Base-by-base conservation (phyloP, 2,329 filamentous ascomycete species). In the Fusarium aywerte region DNA sequence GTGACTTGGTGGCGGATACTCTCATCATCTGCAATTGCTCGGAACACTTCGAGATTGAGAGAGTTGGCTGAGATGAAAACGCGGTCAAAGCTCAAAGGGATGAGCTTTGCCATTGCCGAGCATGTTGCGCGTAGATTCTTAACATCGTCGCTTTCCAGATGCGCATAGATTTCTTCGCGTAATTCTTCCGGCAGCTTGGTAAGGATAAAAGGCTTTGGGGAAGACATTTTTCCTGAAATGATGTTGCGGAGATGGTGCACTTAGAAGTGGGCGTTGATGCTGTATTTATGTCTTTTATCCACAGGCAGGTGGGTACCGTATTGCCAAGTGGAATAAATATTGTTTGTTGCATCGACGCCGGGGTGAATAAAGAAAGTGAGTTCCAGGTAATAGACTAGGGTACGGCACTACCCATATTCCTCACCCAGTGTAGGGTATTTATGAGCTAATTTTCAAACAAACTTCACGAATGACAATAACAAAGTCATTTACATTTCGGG, bases 11-110 rank as follows among this genome's bases (percentile, higher is more conserved):
- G 39, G 8, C 50, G 39, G 23, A 53, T 10, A 13, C 1, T 23
- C 9, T 53, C 23, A 21, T 53, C 13, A 13, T 45, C 5, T 18
- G 31, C 50, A 53, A 53, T 36, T 23, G 39, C 39, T 4, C 10
- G 23, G 18, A 45, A 38, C 4, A 53, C 50, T n/a, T 53, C 16
- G 5, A 53, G 39, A 36, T 53, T 53, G 11, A 15, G 7, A 53
- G 39, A 53, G 9, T 53, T 53, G 39, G 43, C 52, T n/a, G 43
- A 55, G 25, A 55, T 5, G 16, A 20, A 49, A 39, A 55, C 43
- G 13, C 43, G 43, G 4, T 31, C 8, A 8, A 27, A 32, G 7
- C 33, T 48, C 7, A 49, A 16, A 4, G 43, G 43, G 33, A 49
- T 32, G 7, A 32, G 25, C 27, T 25, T 16, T 18, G 12, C 16